Conservation (phyloP, 2,329 filamentous ascomycete species). For the Magnaporthales sp. region DNA sequence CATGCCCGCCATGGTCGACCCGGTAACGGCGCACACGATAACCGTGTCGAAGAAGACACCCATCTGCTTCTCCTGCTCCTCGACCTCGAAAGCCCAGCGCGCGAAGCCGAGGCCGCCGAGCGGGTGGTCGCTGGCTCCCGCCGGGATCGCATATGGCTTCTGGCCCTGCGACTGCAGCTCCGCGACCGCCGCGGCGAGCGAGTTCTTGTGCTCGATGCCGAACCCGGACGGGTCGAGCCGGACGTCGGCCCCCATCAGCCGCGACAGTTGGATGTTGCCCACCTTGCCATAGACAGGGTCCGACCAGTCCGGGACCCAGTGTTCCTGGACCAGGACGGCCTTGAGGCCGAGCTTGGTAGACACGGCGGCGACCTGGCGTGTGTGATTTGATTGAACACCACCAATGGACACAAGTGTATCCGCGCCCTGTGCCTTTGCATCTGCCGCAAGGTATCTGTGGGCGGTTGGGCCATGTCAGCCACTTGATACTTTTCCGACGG, state of each 20-base stretch:
- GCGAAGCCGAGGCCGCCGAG: slow-evolving; percentile 63
- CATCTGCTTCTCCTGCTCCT: slow-evolving; percentile 49
- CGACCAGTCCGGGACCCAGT: slow-evolving; percentile 53
- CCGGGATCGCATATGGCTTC: slow-evolving; percentile 64
- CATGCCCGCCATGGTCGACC: slow-evolving; percentile 63
- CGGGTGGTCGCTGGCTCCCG: slow-evolving; percentile 61
- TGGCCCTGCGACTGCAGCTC: slow-evolving; percentile 44
- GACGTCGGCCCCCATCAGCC: slow-evolving; percentile 58
- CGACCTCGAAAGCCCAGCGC: slow-evolving; percentile 62
- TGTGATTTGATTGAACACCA: slow-evolving; percentile 64
- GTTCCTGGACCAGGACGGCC: slow-evolving; percentile 52
- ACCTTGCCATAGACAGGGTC: slow-evolving; percentile 53
- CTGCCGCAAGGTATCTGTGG: slow-evolving; percentile 52
- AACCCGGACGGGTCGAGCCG: slow-evolving; percentile 51
- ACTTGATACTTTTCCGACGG: not conserved
- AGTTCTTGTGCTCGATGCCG: slow-evolving; percentile 60
- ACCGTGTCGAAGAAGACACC: slow-evolving; percentile 60
- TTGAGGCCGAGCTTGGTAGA: slow-evolving; percentile 49
- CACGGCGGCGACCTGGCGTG: slow-evolving; percentile 56
- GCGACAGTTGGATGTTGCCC: slow-evolving; percentile 63
- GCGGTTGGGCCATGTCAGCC: not conserved
- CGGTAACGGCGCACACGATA: slow-evolving; percentile 63
- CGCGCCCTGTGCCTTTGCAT: slow-evolving; percentile 46
- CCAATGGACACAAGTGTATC: slow-evolving; percentile 60
- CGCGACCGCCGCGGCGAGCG: slow-evolving; percentile 46